Base-by-base conservation (phyloP, 164 flowering plant genomes). In the Vitis labrusca region DNA sequence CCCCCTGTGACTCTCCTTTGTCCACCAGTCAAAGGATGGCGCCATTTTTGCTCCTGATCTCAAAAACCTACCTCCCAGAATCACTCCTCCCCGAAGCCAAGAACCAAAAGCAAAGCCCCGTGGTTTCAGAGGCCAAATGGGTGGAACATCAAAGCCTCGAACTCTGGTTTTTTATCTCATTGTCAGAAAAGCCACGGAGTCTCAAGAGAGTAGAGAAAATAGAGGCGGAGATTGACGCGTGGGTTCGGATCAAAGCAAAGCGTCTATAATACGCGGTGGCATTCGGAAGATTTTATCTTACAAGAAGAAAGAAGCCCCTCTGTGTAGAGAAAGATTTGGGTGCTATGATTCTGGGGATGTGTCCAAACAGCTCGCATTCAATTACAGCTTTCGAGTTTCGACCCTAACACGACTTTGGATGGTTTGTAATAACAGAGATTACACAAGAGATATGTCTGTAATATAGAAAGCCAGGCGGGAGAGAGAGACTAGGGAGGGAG, bases 1-100 rank as follows among this genome's bases (percentile, higher is more conserved):
- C 19, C 96, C 93, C 37, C 81, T 76, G 77, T 85, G 88, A 69
- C 72, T 78, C 63, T 84, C 84, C 73, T 85, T 89, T 6, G 78
- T 73, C 91, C 91, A 87, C 91, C 91, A 86, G 65, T 78, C 85
- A 59, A 85, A 86, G 70, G 84, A 77, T 61, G 89, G 85, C 14
- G 91, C 82, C 90, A 86, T 88, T 76, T 59, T 19, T 23, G 54
- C 16, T 10, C 47, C 72, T 57, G 76, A 67, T 68, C 73, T 70
- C 50, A 57, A 48, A 15, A 30, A 29, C 60, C 52, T 60, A 50
- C 37, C 29, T 63, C 53, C 55, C 15, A 54, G 63, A 54, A 29
- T 37, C 44, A 37, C 44, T 37, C 44, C 44, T 19, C 11, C 37
- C 15, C 3, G 49, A 37, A 37, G 32, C 56, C 56, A 61, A 3